Evolutionary conservation across 208 protist genomes (phyloP), one percentile per base, ranked within the genome.

Genomic region (Naegleria gruberi): DNA sequence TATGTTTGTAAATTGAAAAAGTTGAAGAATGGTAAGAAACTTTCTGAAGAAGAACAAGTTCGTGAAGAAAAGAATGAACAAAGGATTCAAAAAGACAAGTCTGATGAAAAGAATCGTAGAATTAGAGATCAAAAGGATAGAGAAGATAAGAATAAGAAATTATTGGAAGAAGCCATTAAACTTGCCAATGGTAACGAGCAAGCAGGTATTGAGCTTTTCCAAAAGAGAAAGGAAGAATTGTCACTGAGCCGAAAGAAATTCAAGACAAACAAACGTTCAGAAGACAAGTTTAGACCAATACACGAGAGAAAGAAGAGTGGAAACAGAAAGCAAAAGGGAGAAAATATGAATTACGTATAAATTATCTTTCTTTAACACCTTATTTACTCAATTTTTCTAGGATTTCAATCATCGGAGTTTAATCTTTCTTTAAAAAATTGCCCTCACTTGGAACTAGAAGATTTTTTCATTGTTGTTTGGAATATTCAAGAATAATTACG

Each of bases 1-100:
- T 99, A 97, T 93, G 98, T 99, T 4, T 97, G 96, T 92, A 99
- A 99, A 93, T 93, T 99, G 57, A 96, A 97, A 91, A 99, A 99
- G 93, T 73, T 95, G 19, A 90, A 89, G 41, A 93, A 97, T 82
- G 91, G 88, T 5, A 23, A 26, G 5, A 92, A 91, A 42, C 30
- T 88, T 45, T 65, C 19, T 7, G 34, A 41, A 30, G 81, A 77
- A n/a, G 85, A 90, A 17, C 8, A 41, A 34, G 55, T 19, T 19
- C 12, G 41, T 3, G 42, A 89, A 41, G 30, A 86, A 88, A 91
- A 83, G 90, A 90, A 90, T 2, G 44, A 82, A 2, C 37, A 96
- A 47, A 88, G 89, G 46, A 82, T 92, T 26, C 8, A 92, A 40
- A 26, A 84, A 8, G 43, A 85, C 4, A 82, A 90, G 23, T 87